Evolutionary conservation across 192 early-diverging fungal species (phyloP).

Genomic region (Coemansia sp.): DNA sequence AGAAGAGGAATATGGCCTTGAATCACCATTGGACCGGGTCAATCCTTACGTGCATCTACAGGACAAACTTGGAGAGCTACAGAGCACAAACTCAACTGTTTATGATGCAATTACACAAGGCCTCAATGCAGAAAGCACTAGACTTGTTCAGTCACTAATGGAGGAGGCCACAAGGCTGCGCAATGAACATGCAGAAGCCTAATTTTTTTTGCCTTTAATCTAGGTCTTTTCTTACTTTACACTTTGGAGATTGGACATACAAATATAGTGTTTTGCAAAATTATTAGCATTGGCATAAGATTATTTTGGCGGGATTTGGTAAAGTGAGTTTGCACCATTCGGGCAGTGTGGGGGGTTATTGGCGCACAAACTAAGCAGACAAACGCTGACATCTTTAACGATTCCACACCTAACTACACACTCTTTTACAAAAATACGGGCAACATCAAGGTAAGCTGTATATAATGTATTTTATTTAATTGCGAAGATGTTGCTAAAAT

Average conservation of each 20-base stretch:
- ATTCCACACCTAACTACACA: too few relatives aligned
- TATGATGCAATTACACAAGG: slow-evolving; percentile 37
- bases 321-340: too few relatives aligned
- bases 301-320: too few relatives aligned
- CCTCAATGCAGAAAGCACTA: slow-evolving; percentile 40
- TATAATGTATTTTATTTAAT: too few relatives aligned
- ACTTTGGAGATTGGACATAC: background rate
- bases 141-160: slow-evolving; percentile 45
- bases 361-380: too few relatives aligned
- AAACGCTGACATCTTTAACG: too few relatives aligned
- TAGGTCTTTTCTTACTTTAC: background rate
- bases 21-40: slow-evolving; percentile 75
- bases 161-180: slow-evolving; percentile 44
- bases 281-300: too few relatives aligned
- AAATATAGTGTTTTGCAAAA: too few relatives aligned
- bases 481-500: too few relatives aligned
- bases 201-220: background rate
- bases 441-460: too few relatives aligned
- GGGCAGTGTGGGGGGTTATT: too few relatives aligned
- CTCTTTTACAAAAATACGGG: too few relatives aligned
- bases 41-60: slow-evolving; percentile 73
- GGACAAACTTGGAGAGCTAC: slow-evolving; percentile 58
- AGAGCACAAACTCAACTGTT: slow-evolving; percentile 31
- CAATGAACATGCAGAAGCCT: slow-evolving; percentile 5
- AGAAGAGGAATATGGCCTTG: slow-evolving; percentile 74